These are phyloP conservation scores for Dissoconium aciculare DNA, from an alignment of 2,329 filamentous ascomycete species.

Conservation along the genomic window DNA sequence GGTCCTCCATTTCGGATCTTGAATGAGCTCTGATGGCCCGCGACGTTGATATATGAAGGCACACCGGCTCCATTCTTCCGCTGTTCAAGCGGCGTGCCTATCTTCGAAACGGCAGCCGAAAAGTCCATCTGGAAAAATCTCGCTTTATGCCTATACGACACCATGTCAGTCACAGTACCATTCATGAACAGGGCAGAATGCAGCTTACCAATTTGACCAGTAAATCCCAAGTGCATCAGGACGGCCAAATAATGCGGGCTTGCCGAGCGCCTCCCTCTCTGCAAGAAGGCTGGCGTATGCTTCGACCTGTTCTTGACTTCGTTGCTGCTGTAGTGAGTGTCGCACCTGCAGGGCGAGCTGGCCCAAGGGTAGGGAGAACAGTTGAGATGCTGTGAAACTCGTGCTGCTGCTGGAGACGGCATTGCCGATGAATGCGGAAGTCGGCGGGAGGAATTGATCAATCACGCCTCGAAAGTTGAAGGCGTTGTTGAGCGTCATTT, in stretches of 20 bases:
- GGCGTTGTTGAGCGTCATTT: slow-evolving; percentile 11
- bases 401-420: slow-evolving; percentile 1
- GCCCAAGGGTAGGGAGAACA: slow-evolving; percentile 2
- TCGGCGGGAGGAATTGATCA: slow-evolving; percentile 2
- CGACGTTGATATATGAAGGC: slow-evolving; percentile 6
- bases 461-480: slow-evolving; percentile 16
- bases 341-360: slow-evolving; percentile 6
- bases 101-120: slow-evolving; percentile 6
- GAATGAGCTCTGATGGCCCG: slow-evolving; percentile 4
- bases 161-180: too few relatives aligned
- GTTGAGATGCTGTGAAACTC: slow-evolving; percentile 2
- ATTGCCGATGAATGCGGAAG: slow-evolving; percentile 4
- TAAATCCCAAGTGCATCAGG: slow-evolving; percentile 2
- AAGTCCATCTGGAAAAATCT: slow-evolving; percentile 9
- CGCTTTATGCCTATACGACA: slow-evolving; percentile 7
- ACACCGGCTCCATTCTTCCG: slow-evolving; percentile 5
- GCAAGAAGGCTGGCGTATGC: slow-evolving; percentile 6
- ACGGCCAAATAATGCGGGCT: background rate
- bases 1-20: slow-evolving; percentile 5
- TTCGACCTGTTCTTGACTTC: slow-evolving; percentile 6
- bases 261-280: background rate
- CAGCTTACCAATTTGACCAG: slow-evolving; percentile 7
- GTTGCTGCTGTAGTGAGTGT: slow-evolving; percentile 4
- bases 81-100: slow-evolving; percentile 3
- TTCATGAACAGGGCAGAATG: background rate